Evolutionary conservation across 257 asterid species (phyloP).

Genomic region (Solanum stenotomum): DNA sequence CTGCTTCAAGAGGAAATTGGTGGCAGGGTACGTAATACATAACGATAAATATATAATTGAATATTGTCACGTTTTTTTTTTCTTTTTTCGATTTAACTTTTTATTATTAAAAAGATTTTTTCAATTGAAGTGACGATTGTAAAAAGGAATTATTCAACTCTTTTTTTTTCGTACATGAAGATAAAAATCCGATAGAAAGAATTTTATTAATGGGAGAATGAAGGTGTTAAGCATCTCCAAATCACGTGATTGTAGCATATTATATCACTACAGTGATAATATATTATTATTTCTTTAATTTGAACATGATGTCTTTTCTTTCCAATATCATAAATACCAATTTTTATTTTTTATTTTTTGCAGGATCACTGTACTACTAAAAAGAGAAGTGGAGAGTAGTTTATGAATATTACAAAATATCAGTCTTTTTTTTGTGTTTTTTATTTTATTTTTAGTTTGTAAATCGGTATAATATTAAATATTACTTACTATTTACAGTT

Average conservation of each 20-base stretch:
- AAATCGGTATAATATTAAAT: not conserved
- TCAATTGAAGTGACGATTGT: no score
- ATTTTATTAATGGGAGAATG: no score
- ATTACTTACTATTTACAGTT: not conserved
- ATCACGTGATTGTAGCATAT: not conserved
- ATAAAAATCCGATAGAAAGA: no score
- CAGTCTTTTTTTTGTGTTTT: not conserved
- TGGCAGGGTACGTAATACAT: slow-evolving; percentile 48
- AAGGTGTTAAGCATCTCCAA: no score
- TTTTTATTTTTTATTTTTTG: not conserved
- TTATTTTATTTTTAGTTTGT: not conserved
- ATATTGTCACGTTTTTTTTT: not conserved
- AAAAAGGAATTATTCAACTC: not conserved
- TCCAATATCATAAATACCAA: not conserved
- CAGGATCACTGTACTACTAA: slow-evolving; percentile 72
- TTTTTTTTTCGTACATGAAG: no score
- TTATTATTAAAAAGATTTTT: no score
- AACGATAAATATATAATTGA: not conserved
- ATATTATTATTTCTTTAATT: not conserved
- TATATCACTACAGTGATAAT: not conserved
- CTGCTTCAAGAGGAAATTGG: slow-evolving; percentile 87
- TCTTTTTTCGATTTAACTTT: no score
- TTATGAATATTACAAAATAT: not conserved
- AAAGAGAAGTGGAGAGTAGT: not conserved
- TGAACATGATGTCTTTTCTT: not conserved